Evolutionary conservation across 2,329 filamentous ascomycete species (phyloP).

Genomic region (Lachnellula occidentalis): DNA sequence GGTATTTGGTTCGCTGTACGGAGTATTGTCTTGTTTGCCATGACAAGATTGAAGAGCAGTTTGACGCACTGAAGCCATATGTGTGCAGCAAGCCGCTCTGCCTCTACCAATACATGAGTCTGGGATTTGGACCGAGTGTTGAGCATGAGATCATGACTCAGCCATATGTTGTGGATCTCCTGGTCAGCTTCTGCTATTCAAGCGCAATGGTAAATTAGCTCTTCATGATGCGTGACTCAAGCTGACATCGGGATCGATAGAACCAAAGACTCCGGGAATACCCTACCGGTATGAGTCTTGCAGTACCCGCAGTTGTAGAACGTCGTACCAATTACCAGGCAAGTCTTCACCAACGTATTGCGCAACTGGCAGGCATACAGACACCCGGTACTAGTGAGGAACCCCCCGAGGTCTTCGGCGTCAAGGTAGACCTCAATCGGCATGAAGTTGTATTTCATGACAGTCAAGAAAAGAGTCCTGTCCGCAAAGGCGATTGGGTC

Average conservation of each 20-base stretch:
- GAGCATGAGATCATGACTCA: constrained; percentile 78
- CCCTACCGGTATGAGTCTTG: constrained; percentile 31
- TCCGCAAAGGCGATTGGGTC: constrained; percentile 28
- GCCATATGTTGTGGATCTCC: constrained; percentile 76
- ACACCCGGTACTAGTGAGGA: not conserved
- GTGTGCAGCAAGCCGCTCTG: constrained; percentile 74
- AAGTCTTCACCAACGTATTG: not conserved
- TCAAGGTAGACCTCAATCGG: constrained; percentile 18
- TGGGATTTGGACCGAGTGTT: constrained; percentile 80
- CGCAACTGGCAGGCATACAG: not conserved
- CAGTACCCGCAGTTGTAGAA: constrained; percentile 20
- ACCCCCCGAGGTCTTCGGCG: not conserved
- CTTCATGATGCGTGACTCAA: not conserved
- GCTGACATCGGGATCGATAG: constrained; percentile 9
- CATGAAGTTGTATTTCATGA: constrained; percentile 23
- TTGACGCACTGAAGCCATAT: constrained; percentile 69
- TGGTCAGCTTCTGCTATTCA: constrained; percentile 76
- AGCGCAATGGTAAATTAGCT: constrained; percentile 24
- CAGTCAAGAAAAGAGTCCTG: constrained; percentile 6
- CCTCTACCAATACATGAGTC: constrained; percentile 78
- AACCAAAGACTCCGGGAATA: constrained; percentile 26
- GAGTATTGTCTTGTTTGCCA: constrained; percentile 87
- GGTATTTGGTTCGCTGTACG: constrained; percentile 73
- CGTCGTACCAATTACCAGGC: not conserved
- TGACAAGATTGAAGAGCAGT: constrained; percentile 55